Percentiles rank a stretch among this genome's conserved stretches.
Evolutionary conservation across 805 yeast species (phyloP).

Genomic region (Yarrowia hollandica): DNA sequence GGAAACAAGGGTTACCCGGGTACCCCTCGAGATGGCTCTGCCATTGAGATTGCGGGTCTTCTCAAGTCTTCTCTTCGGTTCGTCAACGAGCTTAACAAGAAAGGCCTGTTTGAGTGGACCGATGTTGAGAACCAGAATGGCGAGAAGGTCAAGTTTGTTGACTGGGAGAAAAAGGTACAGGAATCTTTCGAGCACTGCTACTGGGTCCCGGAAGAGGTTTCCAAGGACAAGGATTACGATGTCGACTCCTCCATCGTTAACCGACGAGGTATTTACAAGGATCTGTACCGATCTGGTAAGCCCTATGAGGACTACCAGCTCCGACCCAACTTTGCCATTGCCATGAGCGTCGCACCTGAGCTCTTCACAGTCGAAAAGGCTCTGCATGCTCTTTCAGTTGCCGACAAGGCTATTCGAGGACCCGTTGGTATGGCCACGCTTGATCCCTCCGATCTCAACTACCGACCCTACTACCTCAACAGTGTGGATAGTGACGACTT

Average conservation of each 20-base stretch:
- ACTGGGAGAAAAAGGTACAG: conserved; percentile 73
- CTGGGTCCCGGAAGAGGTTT: conserved; percentile 67
- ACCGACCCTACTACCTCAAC: conserved; percentile 85
- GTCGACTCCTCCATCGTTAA: conserved; percentile 68
- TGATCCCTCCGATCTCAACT: conserved; percentile 90
- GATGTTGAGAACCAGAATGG: conserved; percentile 64
- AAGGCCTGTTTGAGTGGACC: conserved; percentile 58
- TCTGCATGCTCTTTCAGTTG: conserved; percentile 60
- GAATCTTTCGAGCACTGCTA: conserved; percentile 76
- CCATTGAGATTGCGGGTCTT: conserved; percentile 85
- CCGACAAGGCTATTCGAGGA: conserved; percentile 76
- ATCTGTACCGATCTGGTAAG: conserved; percentile 75
- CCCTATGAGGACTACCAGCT: conserved; percentile 92
- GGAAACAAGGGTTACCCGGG: conserved; percentile 92
- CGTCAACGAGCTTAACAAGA: conserved; percentile 57
- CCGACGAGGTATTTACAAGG: conserved; percentile 93
- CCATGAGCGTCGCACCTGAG: conserved; percentile 94
- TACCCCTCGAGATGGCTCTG: conserved; percentile 97
- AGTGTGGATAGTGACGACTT: conserved; percentile 79
- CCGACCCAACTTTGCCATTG: conserved; percentile 89
- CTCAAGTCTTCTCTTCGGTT: conserved; percentile 82
- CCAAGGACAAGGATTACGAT: conserved; percentile 60
- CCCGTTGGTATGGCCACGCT: conserved; percentile 89
- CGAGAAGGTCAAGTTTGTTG: conserved; percentile 51
- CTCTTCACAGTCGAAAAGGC: conserved; percentile 68